These are phyloP conservation scores for Neospora caninum DNA, from an alignment of 169 alveolate species.

Conservation along the genomic window DNA sequence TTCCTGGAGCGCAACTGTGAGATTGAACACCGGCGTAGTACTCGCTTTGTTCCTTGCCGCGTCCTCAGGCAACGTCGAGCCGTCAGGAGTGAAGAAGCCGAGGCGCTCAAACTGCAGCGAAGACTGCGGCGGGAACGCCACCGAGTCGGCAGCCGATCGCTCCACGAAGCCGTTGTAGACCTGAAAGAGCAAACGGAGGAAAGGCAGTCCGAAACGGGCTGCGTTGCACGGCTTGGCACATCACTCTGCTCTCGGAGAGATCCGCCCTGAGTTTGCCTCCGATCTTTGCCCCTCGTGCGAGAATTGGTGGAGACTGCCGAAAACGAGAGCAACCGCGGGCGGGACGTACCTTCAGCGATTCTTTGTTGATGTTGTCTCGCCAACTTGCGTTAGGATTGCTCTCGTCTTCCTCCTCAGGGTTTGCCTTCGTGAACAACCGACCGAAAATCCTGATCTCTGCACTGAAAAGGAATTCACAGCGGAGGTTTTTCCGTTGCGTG, in stretches of 20 bases:
- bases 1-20: constrained; percentile 57
- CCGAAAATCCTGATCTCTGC: constrained; percentile 85
- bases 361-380: constrained; percentile 81
- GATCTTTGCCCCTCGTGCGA: background rate
- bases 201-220: background rate
- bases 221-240: background rate
- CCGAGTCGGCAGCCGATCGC: background rate
- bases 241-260: background rate
- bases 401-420: constrained; percentile 80
- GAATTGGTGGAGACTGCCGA: too few relatives aligned
- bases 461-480: background rate
- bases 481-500: background rate
- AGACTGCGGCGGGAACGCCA: constrained; percentile 43
- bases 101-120: constrained; percentile 85
- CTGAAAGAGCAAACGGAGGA: background rate
- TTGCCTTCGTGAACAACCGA: constrained; percentile 82
- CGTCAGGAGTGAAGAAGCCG: constrained; percentile 86
- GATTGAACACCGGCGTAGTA: constrained; percentile 59
- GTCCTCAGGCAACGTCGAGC: constrained; percentile 70
- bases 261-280: too few relatives aligned
- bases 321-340: background rate
- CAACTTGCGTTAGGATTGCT: constrained; percentile 75
- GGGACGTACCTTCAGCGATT: constrained; percentile 72
- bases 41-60: background rate
- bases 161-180: constrained; percentile 61